These are phyloP conservation scores for Tetracentron sinense DNA, from an alignment of 164 flowering plant species.

Conservation along the genomic window DNA sequence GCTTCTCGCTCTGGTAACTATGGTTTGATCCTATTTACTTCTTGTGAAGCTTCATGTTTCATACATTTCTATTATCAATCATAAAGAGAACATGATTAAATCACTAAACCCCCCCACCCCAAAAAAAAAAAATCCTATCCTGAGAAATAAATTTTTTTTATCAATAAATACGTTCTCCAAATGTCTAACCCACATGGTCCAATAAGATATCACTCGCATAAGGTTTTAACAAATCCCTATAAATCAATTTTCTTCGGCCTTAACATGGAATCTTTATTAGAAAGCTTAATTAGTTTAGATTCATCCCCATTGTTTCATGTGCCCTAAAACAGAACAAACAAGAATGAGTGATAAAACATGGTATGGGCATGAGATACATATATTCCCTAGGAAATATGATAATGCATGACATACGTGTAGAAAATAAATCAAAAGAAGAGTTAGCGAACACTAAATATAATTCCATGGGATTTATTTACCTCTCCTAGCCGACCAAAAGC, in stretches of 20 bases:
- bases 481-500: slow-evolving; percentile 94
- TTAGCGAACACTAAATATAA: background rate
- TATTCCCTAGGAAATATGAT: background rate
- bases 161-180: no score
- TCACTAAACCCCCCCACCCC: no score
- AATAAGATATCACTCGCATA: no score
- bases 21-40: background rate
- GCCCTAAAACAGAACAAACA: background rate
- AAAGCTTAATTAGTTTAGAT: background rate
- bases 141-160: no score
- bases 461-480: slow-evolving; percentile 38
- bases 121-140: no score
- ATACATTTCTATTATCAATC: background rate
- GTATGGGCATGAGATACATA: background rate
- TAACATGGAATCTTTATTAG: background rate
- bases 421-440: background rate
- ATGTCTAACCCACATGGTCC: no score
- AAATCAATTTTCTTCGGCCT: background rate
- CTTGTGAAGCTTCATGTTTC: background rate
- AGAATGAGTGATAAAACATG: background rate
- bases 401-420: background rate
- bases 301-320: background rate
- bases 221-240: background rate
- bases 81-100: background rate
- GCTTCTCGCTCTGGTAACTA: no score